Evolutionary conservation across 352 stramenopile species (phyloP).

Genomic region (Phytophthora citrophthora): DNA sequence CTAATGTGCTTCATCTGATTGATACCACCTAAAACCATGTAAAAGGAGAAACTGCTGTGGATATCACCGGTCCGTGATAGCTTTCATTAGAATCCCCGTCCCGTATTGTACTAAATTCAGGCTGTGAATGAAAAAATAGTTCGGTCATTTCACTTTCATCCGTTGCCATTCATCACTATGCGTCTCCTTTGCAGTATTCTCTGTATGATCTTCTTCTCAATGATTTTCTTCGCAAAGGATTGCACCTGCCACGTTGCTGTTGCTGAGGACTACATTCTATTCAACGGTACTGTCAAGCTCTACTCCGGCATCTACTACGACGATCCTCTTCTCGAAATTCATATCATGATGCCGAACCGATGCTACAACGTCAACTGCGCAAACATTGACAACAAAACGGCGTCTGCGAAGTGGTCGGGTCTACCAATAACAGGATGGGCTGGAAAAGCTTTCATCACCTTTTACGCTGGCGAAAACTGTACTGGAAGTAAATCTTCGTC

Average conservation of each 20-base stretch:
- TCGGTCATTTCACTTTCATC: neutral
- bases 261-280: conserved; percentile 9
- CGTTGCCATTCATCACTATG: neutral
- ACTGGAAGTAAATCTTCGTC: neutral
- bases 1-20: conserved; percentile 1
- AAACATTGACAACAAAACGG: conserved; percentile 20
- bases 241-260: neutral
- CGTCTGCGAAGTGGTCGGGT: conserved; percentile 22
- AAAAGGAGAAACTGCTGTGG: conserved; percentile 2
- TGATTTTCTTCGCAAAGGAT: neutral
- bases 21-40: conserved; percentile 5
- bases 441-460: conserved; percentile 28
- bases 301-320: conserved; percentile 14
- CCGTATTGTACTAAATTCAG: too few relatives aligned
- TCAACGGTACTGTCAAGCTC: conserved; percentile 9
- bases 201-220: neutral
- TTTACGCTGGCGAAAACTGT: conserved; percentile 27
- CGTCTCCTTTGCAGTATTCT: neutral
- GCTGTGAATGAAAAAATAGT: neutral
- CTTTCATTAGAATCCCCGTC: too few relatives aligned
- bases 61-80: too few relatives aligned
- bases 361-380: conserved; percentile 37
- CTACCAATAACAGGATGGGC: conserved; percentile 13
- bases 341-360: conserved; percentile 14
- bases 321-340: neutral